Evolutionary conservation across 306 rosid species (phyloP).

Genomic region (Glycine latifolia): DNA sequence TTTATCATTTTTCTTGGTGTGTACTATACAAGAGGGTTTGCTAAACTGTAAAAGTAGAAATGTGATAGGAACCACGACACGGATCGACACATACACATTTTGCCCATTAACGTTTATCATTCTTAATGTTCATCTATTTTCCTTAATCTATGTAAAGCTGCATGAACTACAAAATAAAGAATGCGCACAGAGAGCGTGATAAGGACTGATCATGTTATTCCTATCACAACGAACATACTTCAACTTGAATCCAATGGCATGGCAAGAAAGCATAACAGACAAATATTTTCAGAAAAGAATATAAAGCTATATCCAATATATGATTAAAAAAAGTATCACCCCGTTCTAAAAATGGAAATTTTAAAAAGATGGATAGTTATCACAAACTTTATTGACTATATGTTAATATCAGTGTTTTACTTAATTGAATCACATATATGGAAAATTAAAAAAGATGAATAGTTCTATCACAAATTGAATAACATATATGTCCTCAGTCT

Average conservation of each 20-base stretch:
- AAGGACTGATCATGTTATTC: slow-evolving; percentile 29
- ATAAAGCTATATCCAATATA: slow-evolving; percentile 5
- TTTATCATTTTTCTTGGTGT: background rate
- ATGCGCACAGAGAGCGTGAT: slow-evolving; percentile 27
- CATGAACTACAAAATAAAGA: slow-evolving; percentile 12
- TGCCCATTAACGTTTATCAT: background rate
- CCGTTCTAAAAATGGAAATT: background rate
- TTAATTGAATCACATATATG: background rate
- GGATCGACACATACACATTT: background rate
- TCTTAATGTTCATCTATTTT: background rate
- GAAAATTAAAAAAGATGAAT: background rate
- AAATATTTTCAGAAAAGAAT: slow-evolving; percentile 39
- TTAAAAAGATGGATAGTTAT: background rate
- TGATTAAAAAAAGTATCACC: background rate
- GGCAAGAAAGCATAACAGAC: slow-evolving; percentile 37
- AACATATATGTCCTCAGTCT: background rate
- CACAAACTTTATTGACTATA: background rate
- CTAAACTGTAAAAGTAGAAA: too few species aligned
- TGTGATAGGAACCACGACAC: background rate
- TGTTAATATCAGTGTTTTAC: background rate
- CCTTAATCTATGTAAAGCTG: slow-evolving; percentile 16
- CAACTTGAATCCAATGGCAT: slow-evolving; percentile 8
- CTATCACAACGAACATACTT: slow-evolving; percentile 26
- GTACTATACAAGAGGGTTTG: too few species aligned
- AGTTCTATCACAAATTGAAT: background rate